phyloP scores from a whole-genome alignment of 345 rosid species.

The Syzygium aromaticum region DNA sequence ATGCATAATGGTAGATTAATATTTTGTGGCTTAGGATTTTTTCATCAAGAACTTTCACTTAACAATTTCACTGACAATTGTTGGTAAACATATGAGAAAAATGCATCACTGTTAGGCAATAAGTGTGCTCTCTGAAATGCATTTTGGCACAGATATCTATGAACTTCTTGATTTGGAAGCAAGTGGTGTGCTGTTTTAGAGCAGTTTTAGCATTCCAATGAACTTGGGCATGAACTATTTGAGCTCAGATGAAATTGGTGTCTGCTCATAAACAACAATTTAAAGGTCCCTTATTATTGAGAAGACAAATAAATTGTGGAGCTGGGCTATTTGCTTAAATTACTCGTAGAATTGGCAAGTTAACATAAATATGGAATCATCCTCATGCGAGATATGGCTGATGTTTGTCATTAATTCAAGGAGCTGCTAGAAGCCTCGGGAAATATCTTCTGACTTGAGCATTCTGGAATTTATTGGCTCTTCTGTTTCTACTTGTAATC shows the following conservation, averaged over 20 bases:
- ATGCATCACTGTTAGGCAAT: not conserved
- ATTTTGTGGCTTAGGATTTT: not conserved
- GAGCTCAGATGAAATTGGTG: not conserved
- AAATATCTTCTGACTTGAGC: not conserved
- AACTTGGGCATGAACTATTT: not conserved
- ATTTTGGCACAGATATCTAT: not conserved
- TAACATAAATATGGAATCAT: not conserved
- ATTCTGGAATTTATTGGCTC: not conserved
- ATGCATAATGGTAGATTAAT: not conserved
- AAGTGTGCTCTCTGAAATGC: not conserved
- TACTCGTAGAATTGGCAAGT: not conserved
- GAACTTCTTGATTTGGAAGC: not conserved
- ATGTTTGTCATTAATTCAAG: not conserved
- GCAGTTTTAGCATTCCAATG: not conserved
- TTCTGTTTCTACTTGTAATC: not conserved
- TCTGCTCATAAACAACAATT: not conserved
- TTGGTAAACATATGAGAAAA: not conserved
- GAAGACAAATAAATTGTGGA: not conserved
- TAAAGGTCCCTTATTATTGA: not conserved
- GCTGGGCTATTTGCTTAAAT: not conserved
- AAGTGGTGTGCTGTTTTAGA: not conserved
- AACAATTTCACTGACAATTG: not conserved
- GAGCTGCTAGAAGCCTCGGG: not conserved
- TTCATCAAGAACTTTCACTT: not conserved
- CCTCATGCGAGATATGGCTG: not conserved